A percentile compares a stretch with the other conserved stretches of the same genome.
These are phyloP conservation scores for Penicillium psychrofluorescens DNA, from an alignment of 495 filamentous ascomycete species.

Conservation along the genomic window DNA sequence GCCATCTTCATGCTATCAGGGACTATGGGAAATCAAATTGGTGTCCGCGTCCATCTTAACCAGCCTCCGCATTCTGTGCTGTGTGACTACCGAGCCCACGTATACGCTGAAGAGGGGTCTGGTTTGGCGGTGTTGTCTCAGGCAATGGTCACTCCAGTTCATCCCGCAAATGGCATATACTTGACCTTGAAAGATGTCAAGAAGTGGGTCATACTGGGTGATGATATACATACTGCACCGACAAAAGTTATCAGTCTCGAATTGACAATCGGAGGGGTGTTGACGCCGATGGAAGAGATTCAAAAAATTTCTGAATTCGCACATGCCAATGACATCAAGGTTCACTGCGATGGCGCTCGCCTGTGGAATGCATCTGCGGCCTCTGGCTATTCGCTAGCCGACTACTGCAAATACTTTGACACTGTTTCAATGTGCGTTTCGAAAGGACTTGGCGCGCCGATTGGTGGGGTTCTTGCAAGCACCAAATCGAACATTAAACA, in stretches of 20 bases:
- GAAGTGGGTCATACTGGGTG: constrained; percentile 33
- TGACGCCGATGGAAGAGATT: constrained; percentile 68
- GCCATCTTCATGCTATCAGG: constrained; percentile 72
- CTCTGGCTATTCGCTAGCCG: constrained; percentile 51
- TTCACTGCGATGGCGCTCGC: constrained; percentile 81
- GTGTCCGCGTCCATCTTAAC: constrained; percentile 37
- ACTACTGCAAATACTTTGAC: constrained; percentile 71
- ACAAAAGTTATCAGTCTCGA: constrained; percentile 76
- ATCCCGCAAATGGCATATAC: constrained; percentile 55
- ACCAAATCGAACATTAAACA: constrained; percentile 56
- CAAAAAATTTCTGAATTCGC: constrained; percentile 63
- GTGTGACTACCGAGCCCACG: constrained; percentile 41
- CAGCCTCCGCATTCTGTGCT: constrained; percentile 44
- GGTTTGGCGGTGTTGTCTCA: constrained; percentile 40
- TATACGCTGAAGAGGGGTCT: constrained; percentile 42
- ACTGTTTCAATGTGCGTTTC: constrained; percentile 78
- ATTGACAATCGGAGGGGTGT: constrained; percentile 72
- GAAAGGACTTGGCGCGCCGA: constrained; percentile 84
- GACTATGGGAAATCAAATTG: constrained; percentile 68
- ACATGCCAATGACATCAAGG: constrained; percentile 53
- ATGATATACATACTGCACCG: constrained; percentile 48
- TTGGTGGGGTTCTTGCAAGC: constrained; percentile 75
- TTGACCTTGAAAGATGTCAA: constrained; percentile 72
- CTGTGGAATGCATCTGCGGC: constrained; percentile 70
- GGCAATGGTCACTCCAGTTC: constrained; percentile 30